Base-by-base conservation (phyloP, 768 basidiomycete species). In the Lentinus tigrinus region DNA sequence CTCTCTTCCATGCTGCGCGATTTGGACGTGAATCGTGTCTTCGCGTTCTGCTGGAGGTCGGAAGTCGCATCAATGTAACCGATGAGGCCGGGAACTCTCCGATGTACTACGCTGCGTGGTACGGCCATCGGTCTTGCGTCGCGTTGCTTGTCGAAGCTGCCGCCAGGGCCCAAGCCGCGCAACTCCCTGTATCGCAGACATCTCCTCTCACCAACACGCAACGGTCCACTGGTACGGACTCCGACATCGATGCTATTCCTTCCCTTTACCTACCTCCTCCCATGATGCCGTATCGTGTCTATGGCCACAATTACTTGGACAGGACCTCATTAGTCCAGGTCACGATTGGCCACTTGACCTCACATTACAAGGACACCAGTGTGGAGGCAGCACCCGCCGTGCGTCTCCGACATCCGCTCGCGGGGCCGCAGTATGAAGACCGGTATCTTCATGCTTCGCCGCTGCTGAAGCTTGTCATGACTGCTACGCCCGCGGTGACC, bases 211-310 rank as follows among this genome's bases (percentile, higher is more conserved):
- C 67, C 16, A 54, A 64, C 43, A 66, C 67, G 4, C 64, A 62
- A 40, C 53, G 51, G 19, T 68, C 66, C 47, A 64, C 69, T 8
- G 64, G 66, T 11, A 69, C 75, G 9, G 84, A 93, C 67, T 76
- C 81, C 36, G 92, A 98, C 60, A 86, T 91, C 36, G 97, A 99
- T 69, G 78, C 88, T 60, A 99, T 99, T 61, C 97, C 97, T 16
- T 89, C 89, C 1, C 78, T 99, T n/a, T 93, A 91, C 19, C 81
- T 99, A 17, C 97, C 97, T 2, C 97, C 97, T 1, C 97, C 97
- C 2, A 98, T 98, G 70, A 96, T 99, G 84, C 95, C 97, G 27
- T 93, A 98, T 70, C 86, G 94, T 52, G 91, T 96, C 31, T 99
- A 99, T 70, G 96, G 96, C 7, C 96, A 99, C 75, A 96, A 93